Base-by-base conservation (phyloP, 2,329 filamentous ascomycete genomes). In the Coniochaeta sp. region DNA sequence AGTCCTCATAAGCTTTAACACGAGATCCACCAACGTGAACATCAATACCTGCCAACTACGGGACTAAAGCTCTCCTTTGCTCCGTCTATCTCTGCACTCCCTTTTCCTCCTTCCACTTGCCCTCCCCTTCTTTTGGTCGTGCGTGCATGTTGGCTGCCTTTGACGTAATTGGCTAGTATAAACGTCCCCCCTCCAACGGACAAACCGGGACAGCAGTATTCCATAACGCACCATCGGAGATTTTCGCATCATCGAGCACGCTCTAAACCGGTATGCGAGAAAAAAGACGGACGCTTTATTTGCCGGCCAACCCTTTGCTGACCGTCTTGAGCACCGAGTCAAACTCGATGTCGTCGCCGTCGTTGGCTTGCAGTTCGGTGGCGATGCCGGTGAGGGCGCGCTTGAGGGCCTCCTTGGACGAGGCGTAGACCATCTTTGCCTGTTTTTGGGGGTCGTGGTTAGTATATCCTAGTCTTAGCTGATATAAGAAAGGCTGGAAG, bases 351-450 rank as follows among this genome's bases (percentile, higher is more conserved):
- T 92, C 88, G 70, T 90, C 86, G 60, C 74, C 71, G 70, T 92
- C 88, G 76, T 91, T 91, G 75, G 87, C 88, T 77, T 94, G 88
- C 63, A 91, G 78, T 69, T 92, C 88, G 62, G 77, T 74, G 55
- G 85, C 86, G 61, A 92, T 74, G 57, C 87, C 88, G 66, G 82
- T 87, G 57, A 94, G 81, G 49, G 86, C 72, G 70, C 85, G 85
- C 81, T 91, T 92, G 61, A 94, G 80, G 54, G 87, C 86, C 64
- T 91, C 87, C 77, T 92, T 94, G 71, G 89, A 94, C 50, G 89
- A 88, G 63, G 88, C 87, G 78, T 92, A 94, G 71, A 91, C 80
- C 89, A 94, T 94, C 79, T 91, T 91, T 72, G 86, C 79, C 88
- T 91, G 50, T 42, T 26, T 22, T 3, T 46, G 22, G 22, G 14